These are phyloP conservation scores for Zygotorulaspora chibaensis DNA, from an alignment of 805 yeast genomes.

Conservation along the genomic window DNA sequence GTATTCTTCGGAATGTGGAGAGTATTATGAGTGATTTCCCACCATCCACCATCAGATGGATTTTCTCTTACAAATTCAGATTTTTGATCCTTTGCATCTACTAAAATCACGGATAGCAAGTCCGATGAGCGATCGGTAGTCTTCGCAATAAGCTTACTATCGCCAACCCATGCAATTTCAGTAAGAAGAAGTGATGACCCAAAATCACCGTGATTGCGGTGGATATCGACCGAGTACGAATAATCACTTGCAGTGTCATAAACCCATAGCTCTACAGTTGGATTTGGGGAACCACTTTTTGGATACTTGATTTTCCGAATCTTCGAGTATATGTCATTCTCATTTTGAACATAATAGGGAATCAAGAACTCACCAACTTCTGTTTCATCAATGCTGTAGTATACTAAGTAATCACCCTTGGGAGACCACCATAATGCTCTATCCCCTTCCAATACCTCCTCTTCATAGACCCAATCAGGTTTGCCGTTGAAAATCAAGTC, in stretches of 20 bases:
- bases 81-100: conserved; percentile 40
- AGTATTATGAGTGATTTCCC: conserved; percentile 68
- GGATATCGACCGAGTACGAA: conserved; percentile 41
- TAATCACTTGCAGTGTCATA: conserved; percentile 36
- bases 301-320: conserved; percentile 68
- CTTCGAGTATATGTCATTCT: conserved; percentile 56
- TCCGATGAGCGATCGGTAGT: conserved; percentile 66
- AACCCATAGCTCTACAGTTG: conserved; percentile 53
- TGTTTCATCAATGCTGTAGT: conserved; percentile 67
- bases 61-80: conserved; percentile 47
- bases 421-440: conserved; percentile 88
- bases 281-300: conserved; percentile 77
- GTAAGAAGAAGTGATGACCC: conserved; percentile 50
- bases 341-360: conserved; percentile 64
- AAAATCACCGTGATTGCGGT: conserved; percentile 34
- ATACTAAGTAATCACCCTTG: conserved; percentile 58
- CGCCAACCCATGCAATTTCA: conserved; percentile 69
- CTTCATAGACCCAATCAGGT: conserved; percentile 95
- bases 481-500: conserved; percentile 73
- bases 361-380: conserved; percentile 67
- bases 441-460: conserved; percentile 72
- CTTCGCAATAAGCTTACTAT: conserved; percentile 47
- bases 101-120: conserved; percentile 50
- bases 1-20: conserved; percentile 51
- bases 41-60: conserved; percentile 59